Base-by-base conservation (phyloP, 2,329 filamentous ascomycete genomes). In the Exserohilum rostratum region DNA sequence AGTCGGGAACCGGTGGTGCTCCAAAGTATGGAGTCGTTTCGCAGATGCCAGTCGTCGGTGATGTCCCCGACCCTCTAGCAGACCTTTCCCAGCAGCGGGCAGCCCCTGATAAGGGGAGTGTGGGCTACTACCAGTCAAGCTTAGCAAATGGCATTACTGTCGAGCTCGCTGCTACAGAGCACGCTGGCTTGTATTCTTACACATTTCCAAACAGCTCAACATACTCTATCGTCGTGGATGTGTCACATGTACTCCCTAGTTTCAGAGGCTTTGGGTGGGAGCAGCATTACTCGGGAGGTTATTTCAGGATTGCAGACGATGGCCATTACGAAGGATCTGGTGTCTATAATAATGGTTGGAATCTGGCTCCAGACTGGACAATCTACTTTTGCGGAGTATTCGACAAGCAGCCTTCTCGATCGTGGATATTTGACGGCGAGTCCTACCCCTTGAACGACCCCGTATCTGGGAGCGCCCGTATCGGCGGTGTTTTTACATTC, bases 331-430 rank as follows among this genome's bases (percentile, higher is more conserved):
- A 82, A 40, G 87, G 86, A 0, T 80, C 76, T 33, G 86, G 87
- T 0, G 82, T 81, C 0, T 89, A 88, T 66, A 81, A 88, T 48
- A 87, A 87, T 66, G 85, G 87, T 12, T 89, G 86, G 86, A 89
- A 89, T 54, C 76, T 82, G 0, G 66, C 85, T 1, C 85, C 82
- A 0, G 73, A 85, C 43, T 90, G 85, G 85, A 84, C 77, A 0
- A 83, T 87, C 12, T 84, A 83, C 65, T 86, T 85, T 69, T 89
- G 87, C 67, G 86, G 86, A 12, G 78, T 79, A 50, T 89, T 89
- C 60, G 80, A 84, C 47, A 58, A 69, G 17, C 49, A 68, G 7
- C 69, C 77, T 1, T 58, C 65, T 0, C 57, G 49, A 20, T 58
- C 63, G 1, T 61, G 62, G 45, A 70, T 72, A 0, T 79, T 78